Percentiles rank a stretch among this genome's conserved stretches.
phyloP scores from a whole-genome alignment of 208 protist species.

The Entamoeba invadens region DNA sequence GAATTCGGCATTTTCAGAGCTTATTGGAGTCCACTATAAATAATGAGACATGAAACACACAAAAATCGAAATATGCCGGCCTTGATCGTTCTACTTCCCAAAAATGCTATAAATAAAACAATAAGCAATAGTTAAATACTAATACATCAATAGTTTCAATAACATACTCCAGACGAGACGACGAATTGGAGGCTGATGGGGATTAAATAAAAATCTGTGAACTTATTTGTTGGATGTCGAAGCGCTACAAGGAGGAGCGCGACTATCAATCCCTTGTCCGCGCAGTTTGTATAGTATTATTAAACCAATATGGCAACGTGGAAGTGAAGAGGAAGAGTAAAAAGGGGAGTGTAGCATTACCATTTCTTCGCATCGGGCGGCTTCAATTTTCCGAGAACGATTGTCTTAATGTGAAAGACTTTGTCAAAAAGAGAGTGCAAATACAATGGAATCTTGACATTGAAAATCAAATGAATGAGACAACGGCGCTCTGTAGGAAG shows the following conservation, averaged over 20 bases:
- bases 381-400: background rate
- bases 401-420: background rate
- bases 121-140: too few species aligned
- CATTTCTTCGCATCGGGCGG: background rate
- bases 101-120: too few species aligned
- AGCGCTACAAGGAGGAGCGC: background rate
- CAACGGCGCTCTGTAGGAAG: background rate
- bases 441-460: background rate
- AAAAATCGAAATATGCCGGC: too few species aligned
- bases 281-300: background rate
- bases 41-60: too few species aligned
- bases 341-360: background rate
- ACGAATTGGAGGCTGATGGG: too few species aligned
- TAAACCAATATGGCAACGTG: background rate
- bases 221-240: too few species aligned
- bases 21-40: too few species aligned
- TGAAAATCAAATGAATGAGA: background rate
- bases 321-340: background rate
- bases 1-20: too few species aligned
- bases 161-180: too few species aligned
- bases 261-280: background rate
- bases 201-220: too few species aligned
- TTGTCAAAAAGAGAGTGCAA: background rate
- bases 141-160: too few species aligned
- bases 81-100: too few species aligned